phyloP scores from a whole-genome alignment of 2,329 filamentous ascomycete species.

The Curvularia spicifera region DNA sequence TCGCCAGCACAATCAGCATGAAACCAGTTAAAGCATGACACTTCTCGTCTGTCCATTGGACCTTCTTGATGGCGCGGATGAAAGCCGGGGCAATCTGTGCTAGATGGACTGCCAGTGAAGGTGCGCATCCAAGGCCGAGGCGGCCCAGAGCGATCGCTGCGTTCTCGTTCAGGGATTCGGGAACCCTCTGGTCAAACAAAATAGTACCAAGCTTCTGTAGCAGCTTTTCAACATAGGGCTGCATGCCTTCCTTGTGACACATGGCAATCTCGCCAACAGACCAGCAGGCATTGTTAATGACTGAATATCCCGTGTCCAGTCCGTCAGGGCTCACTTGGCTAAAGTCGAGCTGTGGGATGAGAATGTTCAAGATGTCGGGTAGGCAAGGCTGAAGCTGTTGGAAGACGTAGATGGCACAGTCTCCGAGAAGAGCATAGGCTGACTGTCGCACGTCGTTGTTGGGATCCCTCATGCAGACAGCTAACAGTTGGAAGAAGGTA shows the following conservation, averaged over 20 bases:
- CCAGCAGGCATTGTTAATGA: slow-evolving; percentile 99
- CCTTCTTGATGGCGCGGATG: slow-evolving; percentile 78
- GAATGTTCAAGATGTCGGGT: slow-evolving; percentile 74
- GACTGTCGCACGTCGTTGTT: slow-evolving; percentile 95
- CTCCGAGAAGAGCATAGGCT: slow-evolving; percentile 90
- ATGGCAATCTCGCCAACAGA: slow-evolving; percentile 91
- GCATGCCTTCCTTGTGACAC: slow-evolving; percentile 74
- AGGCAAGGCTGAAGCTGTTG: slow-evolving; percentile 77
- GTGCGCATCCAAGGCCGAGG: slow-evolving; percentile 78
- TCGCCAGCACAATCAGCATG: slow-evolving; percentile 79
- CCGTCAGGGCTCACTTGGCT: slow-evolving; percentile 72
- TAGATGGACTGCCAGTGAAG: slow-evolving; percentile 78
- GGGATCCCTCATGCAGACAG: slow-evolving; percentile 89
- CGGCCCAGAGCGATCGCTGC: slow-evolving; percentile 91
- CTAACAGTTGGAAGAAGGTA: slow-evolving; percentile 87
- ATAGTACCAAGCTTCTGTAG: slow-evolving; percentile 81
- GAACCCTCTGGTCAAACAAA: slow-evolving; percentile 82
- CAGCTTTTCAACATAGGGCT: slow-evolving; percentile 76
- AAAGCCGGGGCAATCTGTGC: slow-evolving; percentile 82
- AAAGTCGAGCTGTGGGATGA: slow-evolving; percentile 88
- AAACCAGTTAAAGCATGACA: slow-evolving; percentile 92
- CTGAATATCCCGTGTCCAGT: slow-evolving; percentile 83
- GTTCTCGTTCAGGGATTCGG: slow-evolving; percentile 88
- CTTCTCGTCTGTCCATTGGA: slow-evolving; percentile 91
- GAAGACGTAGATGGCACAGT: slow-evolving; percentile 93